phyloP scores from a whole-genome alignment of 164 flowering plant genomes.

The Sextonia rubra region DNA sequence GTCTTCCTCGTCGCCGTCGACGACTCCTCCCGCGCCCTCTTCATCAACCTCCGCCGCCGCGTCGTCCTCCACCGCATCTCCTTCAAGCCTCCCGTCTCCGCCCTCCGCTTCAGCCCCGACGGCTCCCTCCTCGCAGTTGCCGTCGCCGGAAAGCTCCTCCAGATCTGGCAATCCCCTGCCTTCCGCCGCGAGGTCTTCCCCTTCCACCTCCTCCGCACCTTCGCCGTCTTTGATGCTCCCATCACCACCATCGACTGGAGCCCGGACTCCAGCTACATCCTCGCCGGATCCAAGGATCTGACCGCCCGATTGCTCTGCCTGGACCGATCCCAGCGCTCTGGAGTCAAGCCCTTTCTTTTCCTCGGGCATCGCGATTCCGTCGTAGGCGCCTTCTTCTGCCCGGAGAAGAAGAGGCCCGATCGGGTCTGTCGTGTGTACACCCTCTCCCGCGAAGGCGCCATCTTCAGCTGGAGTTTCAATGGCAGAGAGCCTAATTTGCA shows the following conservation, averaged over 20 bases:
- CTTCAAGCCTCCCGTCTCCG: constrained; percentile 63
- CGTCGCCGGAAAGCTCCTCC: constrained; percentile 58
- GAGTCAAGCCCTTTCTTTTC: constrained; percentile 62
- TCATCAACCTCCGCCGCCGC: constrained; percentile 69
- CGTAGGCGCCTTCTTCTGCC: constrained; percentile 67
- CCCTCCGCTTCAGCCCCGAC: constrained; percentile 64
- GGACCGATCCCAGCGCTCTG: constrained; percentile 29
- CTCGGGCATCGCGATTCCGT: constrained; percentile 75
- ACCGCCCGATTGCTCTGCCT: constrained; percentile 70
- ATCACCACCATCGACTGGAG: constrained; percentile 79
- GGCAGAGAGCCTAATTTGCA: constrained; percentile 19
- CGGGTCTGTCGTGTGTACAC: constrained; percentile 50
- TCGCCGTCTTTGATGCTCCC: constrained; percentile 57
- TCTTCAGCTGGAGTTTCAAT: constrained; percentile 65
- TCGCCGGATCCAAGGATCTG: constrained; percentile 84
- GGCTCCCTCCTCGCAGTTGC: constrained; percentile 72
- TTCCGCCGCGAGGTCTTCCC: constrained; percentile 77
- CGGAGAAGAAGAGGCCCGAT: constrained; percentile 44
- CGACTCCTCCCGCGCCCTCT: constrained; percentile 58
- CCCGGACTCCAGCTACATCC: constrained; percentile 56
- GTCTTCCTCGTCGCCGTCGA: constrained; percentile 71
- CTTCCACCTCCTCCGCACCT: constrained; percentile 65
- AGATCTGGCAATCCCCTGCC: constrained; percentile 88
- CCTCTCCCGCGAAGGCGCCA: constrained; percentile 60
- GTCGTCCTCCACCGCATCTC: constrained; percentile 73